Conservation (phyloP, 371 early-diverging fungal species). For the Dinochytrium kinnereticum region DNA sequence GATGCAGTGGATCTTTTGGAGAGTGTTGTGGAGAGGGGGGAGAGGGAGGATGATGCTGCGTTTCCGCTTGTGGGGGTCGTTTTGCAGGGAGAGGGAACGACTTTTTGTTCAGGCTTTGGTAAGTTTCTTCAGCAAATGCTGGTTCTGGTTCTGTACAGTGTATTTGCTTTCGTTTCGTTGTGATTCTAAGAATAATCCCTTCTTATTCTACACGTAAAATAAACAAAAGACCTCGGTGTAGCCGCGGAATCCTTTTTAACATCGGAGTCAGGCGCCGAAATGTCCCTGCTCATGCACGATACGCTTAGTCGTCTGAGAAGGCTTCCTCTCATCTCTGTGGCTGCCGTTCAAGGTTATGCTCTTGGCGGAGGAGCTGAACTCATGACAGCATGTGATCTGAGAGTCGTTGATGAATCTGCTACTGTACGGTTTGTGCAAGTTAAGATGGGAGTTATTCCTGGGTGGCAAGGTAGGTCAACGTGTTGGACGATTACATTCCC, state of each 20-base stretch:
- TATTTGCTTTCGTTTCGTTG: neutral
- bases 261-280: constrained; percentile 50
- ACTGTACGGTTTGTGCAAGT: constrained; percentile 66
- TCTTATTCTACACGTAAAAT: neutral
- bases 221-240: constrained; percentile 54
- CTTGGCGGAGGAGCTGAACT: constrained; percentile 80
- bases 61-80: constrained; percentile 55
- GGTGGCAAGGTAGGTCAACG: constrained; percentile 40
- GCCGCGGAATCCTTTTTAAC: constrained; percentile 57
- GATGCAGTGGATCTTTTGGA: constrained; percentile 60
- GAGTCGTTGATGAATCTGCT: constrained; percentile 57
- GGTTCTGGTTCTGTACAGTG: too few species aligned
- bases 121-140: too few species aligned
- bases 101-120: constrained; percentile 74
- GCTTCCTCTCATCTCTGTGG: constrained; percentile 66
- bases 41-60: constrained; percentile 8
- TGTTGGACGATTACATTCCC: neutral
- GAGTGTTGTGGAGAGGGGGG: constrained; percentile 27
- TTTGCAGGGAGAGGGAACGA: constrained; percentile 55
- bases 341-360: constrained; percentile 67
- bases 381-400: constrained; percentile 66
- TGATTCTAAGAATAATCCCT: neutral
- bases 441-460: constrained; percentile 68
- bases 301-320: constrained; percentile 61
- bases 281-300: constrained; percentile 58